Base-by-base conservation (phyloP, 2,329 filamentous ascomycete species). In the Aspergillus persii region DNA sequence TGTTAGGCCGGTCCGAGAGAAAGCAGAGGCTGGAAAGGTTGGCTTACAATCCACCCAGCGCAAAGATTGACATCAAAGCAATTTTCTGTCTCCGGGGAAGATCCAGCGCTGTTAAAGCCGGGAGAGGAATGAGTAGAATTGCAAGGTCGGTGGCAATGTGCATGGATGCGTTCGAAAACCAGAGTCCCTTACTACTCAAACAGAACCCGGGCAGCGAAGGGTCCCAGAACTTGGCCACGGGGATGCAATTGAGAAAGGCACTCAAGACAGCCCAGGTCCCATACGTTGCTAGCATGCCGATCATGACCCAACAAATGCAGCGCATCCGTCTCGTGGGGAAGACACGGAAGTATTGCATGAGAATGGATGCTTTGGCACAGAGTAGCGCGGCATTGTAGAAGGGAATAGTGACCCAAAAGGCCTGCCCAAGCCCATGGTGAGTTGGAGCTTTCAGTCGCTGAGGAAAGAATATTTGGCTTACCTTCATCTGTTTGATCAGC, bases 331-430 rank as follows among this genome's bases (percentile, higher is more conserved):
- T 70, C 3, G 69, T 71, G 36, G 67, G 71, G 65, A 82, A 80
- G 51, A 82, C 74, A 41, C 78, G 78, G 26, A 79, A 75, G 63
- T 82, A 81, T 63, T 81, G 79, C 56, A 80, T 69, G n/a, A 82
- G 66, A 54, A 82, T 80, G 0, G 79, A 81, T 27, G 75, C 73
- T 69, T 81, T 81, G 46, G 78, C 79, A 59, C 74, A 72, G 53
- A 75, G 64, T 0, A 77, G 63, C n/a, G 71, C 66, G 31, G 70
- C 68, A 18, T 75, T 76, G 56, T 76, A 76, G 61, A 76, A 72
- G 3, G 74, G 71, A n/a, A 75, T 71, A 3, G 73, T 72, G 56
- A 75, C 63, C 72, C 73, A 76, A 59, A 75, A 76, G 8, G 71
- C 69, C 74, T 76, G 9, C 26, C 11, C 18, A 44, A 3, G 27